Percentiles rank a stretch among this genome's conserved stretches.
These are phyloP conservation scores for Rhodotorula sp. DNA, from an alignment of 1,284 basidiomycete species.

Conservation along the genomic window DNA sequence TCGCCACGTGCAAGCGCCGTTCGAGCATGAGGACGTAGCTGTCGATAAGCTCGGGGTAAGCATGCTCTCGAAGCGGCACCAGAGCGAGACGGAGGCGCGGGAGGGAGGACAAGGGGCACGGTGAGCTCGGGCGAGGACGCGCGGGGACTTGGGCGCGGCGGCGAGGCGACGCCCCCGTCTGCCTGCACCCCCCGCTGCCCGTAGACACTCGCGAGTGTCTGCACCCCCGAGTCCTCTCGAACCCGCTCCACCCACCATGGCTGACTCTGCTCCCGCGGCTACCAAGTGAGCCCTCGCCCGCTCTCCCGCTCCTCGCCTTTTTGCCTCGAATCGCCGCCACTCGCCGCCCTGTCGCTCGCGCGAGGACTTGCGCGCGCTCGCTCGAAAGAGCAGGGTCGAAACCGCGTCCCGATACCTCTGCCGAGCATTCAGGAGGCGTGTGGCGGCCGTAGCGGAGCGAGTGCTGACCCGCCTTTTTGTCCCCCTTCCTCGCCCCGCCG, in stretches of 20 bases:
- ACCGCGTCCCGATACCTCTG: neutral
- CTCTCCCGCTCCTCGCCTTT: neutral
- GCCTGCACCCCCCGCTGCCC: neutral
- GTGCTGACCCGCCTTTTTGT: neutral
- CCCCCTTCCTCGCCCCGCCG: neutral
- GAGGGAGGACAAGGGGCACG: too few species aligned
- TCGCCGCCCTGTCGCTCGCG: neutral
- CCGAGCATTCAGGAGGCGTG: neutral
- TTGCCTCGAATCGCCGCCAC: neutral
- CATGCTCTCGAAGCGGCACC: too few species aligned
- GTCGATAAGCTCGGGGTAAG: too few species aligned
- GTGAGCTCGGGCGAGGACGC: neutral
- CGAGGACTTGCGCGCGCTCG: neutral
- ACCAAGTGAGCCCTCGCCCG: slow-evolving; percentile 30
- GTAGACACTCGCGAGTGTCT: slow-evolving; percentile 1
- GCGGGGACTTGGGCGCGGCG: too few species aligned
- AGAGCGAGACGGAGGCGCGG: too few species aligned
- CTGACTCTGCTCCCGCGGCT: slow-evolving; percentile 34
- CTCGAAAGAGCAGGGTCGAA: neutral
- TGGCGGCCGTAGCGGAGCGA: neutral
- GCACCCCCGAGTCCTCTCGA: neutral
- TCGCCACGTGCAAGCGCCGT: too few species aligned
- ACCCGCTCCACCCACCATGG: slow-evolving; percentile 21
- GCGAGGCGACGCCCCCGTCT: neutral
- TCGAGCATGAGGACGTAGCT: too few species aligned